phyloP scores from a whole-genome alignment of 2,329 filamentous ascomycete genomes.

The Colletotrichum liaoningense region DNA sequence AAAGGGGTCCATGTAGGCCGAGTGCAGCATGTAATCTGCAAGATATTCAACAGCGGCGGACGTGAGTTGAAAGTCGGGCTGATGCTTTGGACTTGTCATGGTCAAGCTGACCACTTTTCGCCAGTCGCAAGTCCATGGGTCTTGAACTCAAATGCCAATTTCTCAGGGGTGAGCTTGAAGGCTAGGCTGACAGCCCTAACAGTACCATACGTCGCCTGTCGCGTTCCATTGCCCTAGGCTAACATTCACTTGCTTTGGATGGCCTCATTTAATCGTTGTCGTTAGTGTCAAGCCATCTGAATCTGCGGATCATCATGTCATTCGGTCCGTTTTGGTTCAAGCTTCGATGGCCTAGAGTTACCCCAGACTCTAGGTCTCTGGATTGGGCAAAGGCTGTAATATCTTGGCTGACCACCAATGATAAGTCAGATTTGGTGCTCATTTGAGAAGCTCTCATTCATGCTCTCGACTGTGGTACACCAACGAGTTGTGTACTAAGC shows the following conservation, averaged over 20 bases:
- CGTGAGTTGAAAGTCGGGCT: neutral
- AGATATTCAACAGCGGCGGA: neutral
- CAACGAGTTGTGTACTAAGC: neutral
- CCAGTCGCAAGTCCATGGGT: neutral
- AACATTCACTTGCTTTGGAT: neutral
- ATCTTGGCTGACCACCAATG: neutral
- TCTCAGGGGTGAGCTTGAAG: slow-evolving; percentile 1
- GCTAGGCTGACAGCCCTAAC: neutral
- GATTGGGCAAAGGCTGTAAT: neutral
- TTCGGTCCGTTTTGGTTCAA: neutral
- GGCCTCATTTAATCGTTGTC: slow-evolving; percentile 1
- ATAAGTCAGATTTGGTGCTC: neutral
- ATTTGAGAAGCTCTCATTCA: neutral
- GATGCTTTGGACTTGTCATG: neutral
- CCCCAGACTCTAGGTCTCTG: neutral
- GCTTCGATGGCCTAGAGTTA: neutral
- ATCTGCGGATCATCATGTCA: neutral
- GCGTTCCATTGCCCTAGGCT: neutral
- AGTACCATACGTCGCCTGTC: slow-evolving; percentile 2
- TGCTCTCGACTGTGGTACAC: neutral
- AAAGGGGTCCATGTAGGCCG: neutral
- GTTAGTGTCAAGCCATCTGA: neutral
- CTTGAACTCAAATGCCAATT: neutral
- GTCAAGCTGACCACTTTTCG: neutral
- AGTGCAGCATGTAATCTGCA: neutral